phyloP scores from a whole-genome alignment of 345 rosid genomes.

The Eucalyptus marginata region DNA sequence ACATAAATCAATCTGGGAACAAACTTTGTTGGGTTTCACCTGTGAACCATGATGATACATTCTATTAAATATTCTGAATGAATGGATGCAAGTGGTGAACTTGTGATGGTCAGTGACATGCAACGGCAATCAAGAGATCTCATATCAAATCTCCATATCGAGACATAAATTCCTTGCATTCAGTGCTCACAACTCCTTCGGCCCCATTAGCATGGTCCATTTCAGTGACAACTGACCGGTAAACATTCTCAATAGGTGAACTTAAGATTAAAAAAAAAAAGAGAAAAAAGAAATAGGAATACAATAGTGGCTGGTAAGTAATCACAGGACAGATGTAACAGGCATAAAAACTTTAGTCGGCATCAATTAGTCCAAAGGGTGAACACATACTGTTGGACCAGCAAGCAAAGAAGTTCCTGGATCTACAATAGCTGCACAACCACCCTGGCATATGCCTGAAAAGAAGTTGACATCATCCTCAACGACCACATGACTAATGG shows the following conservation, averaged over 20 bases:
- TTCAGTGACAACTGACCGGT: conserved; percentile 51
- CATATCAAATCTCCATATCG: conserved; percentile 62
- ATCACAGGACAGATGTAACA: not conserved
- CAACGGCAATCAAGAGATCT: conserved; percentile 53
- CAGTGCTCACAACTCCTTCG: conserved; percentile 45
- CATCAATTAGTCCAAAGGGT: not conserved
- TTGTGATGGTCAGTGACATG: not conserved
- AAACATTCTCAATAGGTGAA: not conserved
- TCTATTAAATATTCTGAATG: not conserved
- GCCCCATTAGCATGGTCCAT: conserved; percentile 75
- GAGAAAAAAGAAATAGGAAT: not conserved
- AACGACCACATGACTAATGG: not conserved
- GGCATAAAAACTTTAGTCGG: not conserved
- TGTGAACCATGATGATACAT: conserved; percentile 1
- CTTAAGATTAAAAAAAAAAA: too few species aligned
- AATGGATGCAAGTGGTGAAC: not conserved
- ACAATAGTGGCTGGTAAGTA: not conserved
- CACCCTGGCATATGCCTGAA: conserved; percentile 39
- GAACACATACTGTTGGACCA: conserved; percentile 51
- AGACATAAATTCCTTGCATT: conserved; percentile 57
- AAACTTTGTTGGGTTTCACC: conserved; percentile 43
- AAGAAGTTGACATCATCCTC: not conserved
- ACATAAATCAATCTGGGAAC: conserved; percentile 51
- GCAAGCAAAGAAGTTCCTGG: conserved; percentile 72
- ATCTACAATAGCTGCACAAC: conserved; percentile 64